Conservation (phyloP, 495 filamentous ascomycete species). For the Daldinia bambusicola region DNA sequence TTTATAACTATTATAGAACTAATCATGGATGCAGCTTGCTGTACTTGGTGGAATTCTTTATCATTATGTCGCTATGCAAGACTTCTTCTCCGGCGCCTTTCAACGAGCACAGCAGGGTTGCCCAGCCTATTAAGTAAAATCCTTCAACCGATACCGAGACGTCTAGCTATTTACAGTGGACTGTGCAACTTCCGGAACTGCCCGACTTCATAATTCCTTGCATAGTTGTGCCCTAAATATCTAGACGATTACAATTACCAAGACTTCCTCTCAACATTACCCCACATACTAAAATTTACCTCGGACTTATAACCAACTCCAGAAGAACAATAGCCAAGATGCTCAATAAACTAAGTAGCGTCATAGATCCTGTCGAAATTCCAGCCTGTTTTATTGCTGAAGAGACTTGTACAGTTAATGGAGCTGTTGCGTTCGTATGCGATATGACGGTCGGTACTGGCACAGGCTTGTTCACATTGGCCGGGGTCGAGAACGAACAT, state of each 20-base stretch:
- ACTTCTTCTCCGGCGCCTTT: conserved; percentile 91
- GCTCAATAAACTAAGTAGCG: conserved; percentile 18
- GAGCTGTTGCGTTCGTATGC: conserved; percentile 21
- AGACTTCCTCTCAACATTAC: not conserved
- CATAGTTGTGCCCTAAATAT: not conserved
- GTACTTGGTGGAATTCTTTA: conserved; percentile 96
- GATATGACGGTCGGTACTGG: conserved; percentile 16
- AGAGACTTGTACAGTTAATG: conserved; percentile 36
- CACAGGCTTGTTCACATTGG: conserved; percentile 24
- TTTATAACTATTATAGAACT: conserved; percentile 12
- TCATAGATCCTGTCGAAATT: conserved; percentile 7
- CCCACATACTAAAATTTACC: not conserved
- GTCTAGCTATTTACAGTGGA: conserved; percentile 20
- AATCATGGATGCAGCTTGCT: conserved; percentile 56
- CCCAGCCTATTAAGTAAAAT: conserved; percentile 51
- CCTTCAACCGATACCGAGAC: conserved; percentile 2
- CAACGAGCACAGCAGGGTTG: conserved; percentile 67
- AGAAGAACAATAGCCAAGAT: conserved; percentile 24
- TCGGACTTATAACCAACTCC: conserved; percentile 4
- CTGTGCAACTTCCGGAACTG: not conserved
- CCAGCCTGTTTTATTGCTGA: conserved; percentile 16
- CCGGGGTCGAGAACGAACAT: conserved; percentile 18
- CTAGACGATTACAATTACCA: conserved; percentile 1
- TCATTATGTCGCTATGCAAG: conserved; percentile 95
- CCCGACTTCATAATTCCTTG: not conserved